Base-by-base conservation (phyloP, 2,329 filamentous ascomycete genomes). In the Clarireedia homoeocarpa region DNA sequence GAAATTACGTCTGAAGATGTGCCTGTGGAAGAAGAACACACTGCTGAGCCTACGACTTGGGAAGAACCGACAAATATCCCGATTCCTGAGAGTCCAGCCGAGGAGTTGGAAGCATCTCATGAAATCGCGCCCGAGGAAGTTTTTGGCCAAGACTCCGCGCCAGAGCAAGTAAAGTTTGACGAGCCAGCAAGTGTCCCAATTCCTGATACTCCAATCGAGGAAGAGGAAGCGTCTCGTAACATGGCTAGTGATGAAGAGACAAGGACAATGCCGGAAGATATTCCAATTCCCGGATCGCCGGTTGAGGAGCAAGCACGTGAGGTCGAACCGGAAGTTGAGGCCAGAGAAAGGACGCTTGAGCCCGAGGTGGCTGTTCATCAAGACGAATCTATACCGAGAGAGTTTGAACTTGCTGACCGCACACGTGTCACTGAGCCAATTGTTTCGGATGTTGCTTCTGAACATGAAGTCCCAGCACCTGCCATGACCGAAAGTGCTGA, bases 201-300 rank as follows among this genome's bases (percentile, higher is more conserved):
- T 12, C 30, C 10, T 34, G 30, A 34, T 12, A 34, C 30, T 34
- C 30, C 30, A 12, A 4, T 34, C 10, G 30, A 34, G 10, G 30
- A 34, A 34, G 30, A 34, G 10, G 30, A 34, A 34, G 4, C 5
- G 10, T 34, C 30, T 34, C 30, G 30, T 34, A 5, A 34, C 4
- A 34, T 30, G 27, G 27, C 12, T 12, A 12, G 9, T 34, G 30
- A 12, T 34, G 30, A 34, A 34, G 30, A 34, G 30, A 34, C 3
- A 12, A 34, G 30, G 30, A 34, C 20, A 17, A 15, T 7, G 15
- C 39, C 39, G 14, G 39, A 42, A 42, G n/a, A 42, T 42, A 38
- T 53, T 10, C 27, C 51, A 14, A 38, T 53, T 15, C 51, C 51
- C 20, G 51, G 38, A 38, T 53, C 51, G 20, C 51, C 51, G 26